These are phyloP conservation scores for Biscogniauxia sp. DNA, from an alignment of 2,329 filamentous ascomycete species.

Conservation along the genomic window DNA sequence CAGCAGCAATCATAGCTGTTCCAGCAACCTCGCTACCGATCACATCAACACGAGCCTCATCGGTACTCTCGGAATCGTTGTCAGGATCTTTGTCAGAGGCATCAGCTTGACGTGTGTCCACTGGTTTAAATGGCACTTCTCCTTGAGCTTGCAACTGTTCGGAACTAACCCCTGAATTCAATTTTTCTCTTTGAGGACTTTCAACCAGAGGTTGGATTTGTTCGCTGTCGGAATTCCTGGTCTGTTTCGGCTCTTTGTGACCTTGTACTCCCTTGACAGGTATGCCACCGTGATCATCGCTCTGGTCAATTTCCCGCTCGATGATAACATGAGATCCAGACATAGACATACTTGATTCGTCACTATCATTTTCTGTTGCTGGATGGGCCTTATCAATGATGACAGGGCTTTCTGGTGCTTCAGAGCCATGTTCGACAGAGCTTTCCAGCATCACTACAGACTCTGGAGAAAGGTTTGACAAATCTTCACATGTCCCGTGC, in stretches of 20 bases:
- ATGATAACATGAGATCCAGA: not conserved
- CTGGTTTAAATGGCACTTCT: not conserved
- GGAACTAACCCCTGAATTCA: not conserved
- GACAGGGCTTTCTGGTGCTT: not conserved
- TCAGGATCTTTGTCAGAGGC: not conserved
- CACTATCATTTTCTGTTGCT: not conserved
- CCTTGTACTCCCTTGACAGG: not conserved
- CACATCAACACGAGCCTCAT: not conserved
- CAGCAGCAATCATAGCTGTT: conserved; percentile 8
- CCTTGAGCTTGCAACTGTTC: not conserved
- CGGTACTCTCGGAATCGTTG: not conserved
- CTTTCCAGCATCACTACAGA: not conserved
- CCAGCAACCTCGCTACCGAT: conserved; percentile 7
- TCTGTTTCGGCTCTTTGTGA: too few species aligned
- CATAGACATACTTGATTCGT: not conserved
- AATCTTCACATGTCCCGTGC: not conserved
- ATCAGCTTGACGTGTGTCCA: not conserved
- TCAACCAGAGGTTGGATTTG: too few species aligned
- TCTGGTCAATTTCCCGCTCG: not conserved
- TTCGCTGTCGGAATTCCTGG: not conserved
- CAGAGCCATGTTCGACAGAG: not conserved
- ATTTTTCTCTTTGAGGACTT: too few species aligned
- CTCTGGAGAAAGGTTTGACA: not conserved
- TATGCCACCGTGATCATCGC: not conserved
- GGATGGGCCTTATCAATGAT: not conserved